Evolutionary conservation across 805 yeast species (phyloP), one percentile per base, ranked within the genome.

Genomic region (Alloascoidea hylecoeti): DNA sequence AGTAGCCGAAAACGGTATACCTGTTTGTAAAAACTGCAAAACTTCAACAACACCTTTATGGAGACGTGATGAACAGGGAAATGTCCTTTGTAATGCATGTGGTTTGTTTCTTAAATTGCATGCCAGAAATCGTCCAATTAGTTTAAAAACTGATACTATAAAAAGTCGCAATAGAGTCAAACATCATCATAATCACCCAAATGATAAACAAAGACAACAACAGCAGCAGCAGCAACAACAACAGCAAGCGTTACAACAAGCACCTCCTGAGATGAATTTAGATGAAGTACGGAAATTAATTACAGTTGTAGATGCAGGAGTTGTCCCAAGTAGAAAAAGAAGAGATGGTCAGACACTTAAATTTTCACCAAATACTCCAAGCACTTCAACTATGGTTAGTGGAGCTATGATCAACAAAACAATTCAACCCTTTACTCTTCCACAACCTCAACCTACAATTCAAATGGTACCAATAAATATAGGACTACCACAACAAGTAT

Each of bases 41-140:
- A 88, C 97, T 2, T 81, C 85, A 41, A 88, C 92, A 1, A 88
- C 97, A 2, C 96, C 97, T 1, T 63, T 88, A 18, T 88, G 96
- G 96, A 70, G 96, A 57, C 68, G 96, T 45, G 96, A 88, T 58
- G 96, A 86, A 50, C 73, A 82, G 6, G 94, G 94, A 13, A 79
- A 78, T 49, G 94, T 88, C 23, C 66, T 88, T 36, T 88, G 97
- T 57, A 88, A 88, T 60, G 97, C 97, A 5, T 85, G 96, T 62
- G 96, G 96, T 0, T 63, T 85, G 37, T 85, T 85, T 50, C 60
- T 86, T 42, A 88, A 88, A 58, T 68, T 88, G 33, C 97, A 88
- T 53, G 95, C 96, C 16, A 72, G 94, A 39, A 84, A 95, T 30
- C 68, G 97, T 49, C 96, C 97, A 4, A 86, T 86, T 39, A 75